Evolutionary conservation across 2,329 filamentous ascomycete species (phyloP), one percentile per base, ranked within the genome.

Genomic region (Microdochium trichocladiopsis): DNA sequence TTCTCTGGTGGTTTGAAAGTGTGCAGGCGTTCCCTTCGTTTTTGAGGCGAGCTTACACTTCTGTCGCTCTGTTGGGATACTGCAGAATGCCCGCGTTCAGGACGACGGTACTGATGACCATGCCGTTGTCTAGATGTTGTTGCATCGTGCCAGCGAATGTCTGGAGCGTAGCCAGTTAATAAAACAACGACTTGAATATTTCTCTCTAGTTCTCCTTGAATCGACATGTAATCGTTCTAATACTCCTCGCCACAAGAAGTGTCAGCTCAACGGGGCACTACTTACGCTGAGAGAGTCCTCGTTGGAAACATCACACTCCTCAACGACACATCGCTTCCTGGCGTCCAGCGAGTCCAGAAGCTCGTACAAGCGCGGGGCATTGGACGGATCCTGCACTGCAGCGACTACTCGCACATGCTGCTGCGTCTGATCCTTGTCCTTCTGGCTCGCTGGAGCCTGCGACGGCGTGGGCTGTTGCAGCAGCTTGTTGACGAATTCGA

Each of bases 71-170:
- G 33, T 79, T 79, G 3, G 78, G 78, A 64, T 81, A 82, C 58
- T 73, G 69, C 57, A 80, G 60, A 5, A 82, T 72, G 48, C 78
- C 79, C 28, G 79, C 78, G 65, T 81, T 82, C 51, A 82, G 57
- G n/a, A 83, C 71, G 37, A 78, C 72, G 63, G 75, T 74, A 63
- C 80, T 77, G 48, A 80, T 72, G 53, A 66, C 72, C 49, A 74
- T 56, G 23, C 64, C 57, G 22, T 58, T 61, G 52, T 69, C 69
- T 25, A 69, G 66, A 48, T 71, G 67, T 28, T 61, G 58, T 50
- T 66, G 58, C 51, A 77, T 61, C 47, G 71, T 63, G 36, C 54
- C 55, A 25, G 73, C 70, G 58, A 76, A 76, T 59, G 66, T 68
- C 73, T 76, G 58, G 9, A n/a, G 16, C 18, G 21, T 2, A 23